Percentiles rank a stretch among this genome's conserved stretches.
Conservation (phyloP, 2,329 filamentous ascomycete species). For the Trichoderma endophyticum region DNA sequence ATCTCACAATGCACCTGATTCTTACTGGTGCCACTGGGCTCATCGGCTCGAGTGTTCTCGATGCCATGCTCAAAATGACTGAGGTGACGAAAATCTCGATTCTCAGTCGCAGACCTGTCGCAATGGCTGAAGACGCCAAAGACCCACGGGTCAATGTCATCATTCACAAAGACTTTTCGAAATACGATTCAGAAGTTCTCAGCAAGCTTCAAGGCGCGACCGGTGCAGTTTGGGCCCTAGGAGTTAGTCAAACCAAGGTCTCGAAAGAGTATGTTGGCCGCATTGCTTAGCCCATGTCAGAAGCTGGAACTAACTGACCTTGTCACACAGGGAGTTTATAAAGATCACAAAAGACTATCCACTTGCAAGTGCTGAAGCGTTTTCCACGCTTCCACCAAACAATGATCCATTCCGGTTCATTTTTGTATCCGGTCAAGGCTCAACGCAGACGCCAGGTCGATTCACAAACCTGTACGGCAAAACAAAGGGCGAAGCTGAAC, state of each 20-base stretch:
- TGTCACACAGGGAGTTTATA: neutral
- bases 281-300: no score
- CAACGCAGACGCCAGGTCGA: neutral
- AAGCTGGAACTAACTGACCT: neutral
- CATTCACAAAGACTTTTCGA: conserved; percentile 17
- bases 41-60: conserved; percentile 16
- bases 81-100: conserved; percentile 19
- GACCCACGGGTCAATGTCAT: conserved; percentile 15
- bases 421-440: conserved; percentile 7
- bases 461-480: neutral
- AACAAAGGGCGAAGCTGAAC: neutral
- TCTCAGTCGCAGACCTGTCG: conserved; percentile 16
- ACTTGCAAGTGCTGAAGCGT: neutral
- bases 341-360: neutral
- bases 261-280: neutral
- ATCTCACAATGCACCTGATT: conserved; percentile 14
- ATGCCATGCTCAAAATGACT: conserved; percentile 16
- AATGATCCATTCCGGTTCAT: neutral
- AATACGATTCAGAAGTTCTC: conserved; percentile 9
- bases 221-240: conserved; percentile 17
- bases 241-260: neutral
- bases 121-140: conserved; percentile 12
- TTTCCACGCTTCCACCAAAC: neutral
- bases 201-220: conserved; percentile 15
- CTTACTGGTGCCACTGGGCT: conserved; percentile 19